Evolutionary conservation across 208 protist species (phyloP).

Genomic region (Trichomonas tenax): DNA sequence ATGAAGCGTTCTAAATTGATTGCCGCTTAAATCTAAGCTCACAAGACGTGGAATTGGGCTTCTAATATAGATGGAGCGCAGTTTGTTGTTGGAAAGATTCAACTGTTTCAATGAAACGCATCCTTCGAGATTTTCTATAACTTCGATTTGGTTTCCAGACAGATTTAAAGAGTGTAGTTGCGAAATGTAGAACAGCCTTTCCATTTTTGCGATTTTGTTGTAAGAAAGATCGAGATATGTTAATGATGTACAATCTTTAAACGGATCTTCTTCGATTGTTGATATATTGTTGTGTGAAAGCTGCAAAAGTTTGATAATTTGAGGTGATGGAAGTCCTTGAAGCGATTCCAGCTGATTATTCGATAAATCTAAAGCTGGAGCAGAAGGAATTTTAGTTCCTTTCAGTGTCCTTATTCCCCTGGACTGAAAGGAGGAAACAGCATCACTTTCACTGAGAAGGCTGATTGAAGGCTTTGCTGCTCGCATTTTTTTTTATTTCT

Average conservation of each 20-base stretch:
- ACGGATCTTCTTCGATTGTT: conserved; percentile 13
- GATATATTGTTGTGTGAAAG: neutral
- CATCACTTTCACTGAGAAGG: neutral
- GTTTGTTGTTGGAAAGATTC: neutral
- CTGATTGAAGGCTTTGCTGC: neutral
- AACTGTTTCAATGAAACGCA: neutral
- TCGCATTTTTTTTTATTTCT: neutral
- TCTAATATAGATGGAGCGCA: neutral
- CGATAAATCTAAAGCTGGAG: neutral
- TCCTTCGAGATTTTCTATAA: neutral
- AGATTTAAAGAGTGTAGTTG: neutral
- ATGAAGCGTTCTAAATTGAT: neutral
- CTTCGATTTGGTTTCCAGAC: neutral
- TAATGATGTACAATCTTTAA: neutral
- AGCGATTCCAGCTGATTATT: neutral
- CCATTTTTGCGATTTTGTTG: neutral
- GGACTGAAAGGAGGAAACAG: neutral
- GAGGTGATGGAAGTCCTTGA: neutral
- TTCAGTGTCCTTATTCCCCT: neutral
- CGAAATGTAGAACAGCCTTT: neutral
- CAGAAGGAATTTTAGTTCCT: neutral
- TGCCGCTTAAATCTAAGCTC: neutral
- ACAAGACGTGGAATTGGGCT: neutral
- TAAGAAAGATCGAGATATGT: neutral
- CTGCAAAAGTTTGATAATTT: neutral